phyloP scores from a whole-genome alignment of 768 basidiomycete species.

The Pisolithus tinctorius region DNA sequence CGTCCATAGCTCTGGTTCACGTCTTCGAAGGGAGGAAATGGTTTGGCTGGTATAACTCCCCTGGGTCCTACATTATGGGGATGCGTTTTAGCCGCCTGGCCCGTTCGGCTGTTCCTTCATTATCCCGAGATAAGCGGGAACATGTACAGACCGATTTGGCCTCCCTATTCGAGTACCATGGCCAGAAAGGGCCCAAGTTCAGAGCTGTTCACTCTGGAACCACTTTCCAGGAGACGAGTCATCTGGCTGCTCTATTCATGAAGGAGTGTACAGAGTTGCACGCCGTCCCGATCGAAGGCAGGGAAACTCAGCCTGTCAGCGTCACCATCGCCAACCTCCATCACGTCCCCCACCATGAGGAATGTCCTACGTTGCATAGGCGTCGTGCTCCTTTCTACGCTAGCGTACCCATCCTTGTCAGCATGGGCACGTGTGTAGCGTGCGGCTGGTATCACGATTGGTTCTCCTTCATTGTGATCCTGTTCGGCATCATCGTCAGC shows the following conservation, averaged over 20 bases:
- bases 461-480: conserved; percentile 23
- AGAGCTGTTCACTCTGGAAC: conserved; percentile 21
- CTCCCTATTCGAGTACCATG: conserved; percentile 19
- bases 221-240: conserved; percentile 19
- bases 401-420: conserved; percentile 19
- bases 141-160: no score
- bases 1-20: no score
- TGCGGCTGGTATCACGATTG: conserved; percentile 23
- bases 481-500: conserved; percentile 25
- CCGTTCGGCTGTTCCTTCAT: no score
- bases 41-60: no score
- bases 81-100: conserved; percentile 3
- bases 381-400: conserved; percentile 4
- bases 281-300: conserved; percentile 1
- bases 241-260: conserved; percentile 22
- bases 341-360: conserved; percentile 1
- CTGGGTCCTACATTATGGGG: conserved; percentile 14
- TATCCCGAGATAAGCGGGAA: no score
- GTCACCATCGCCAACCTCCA: conserved; percentile 16
- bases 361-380: background rate
- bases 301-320: conserved; percentile 4
- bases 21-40: no score
- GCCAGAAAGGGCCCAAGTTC: conserved; percentile 22
- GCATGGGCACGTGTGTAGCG: conserved; percentile 15
- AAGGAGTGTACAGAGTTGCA: conserved; percentile 12